Base-by-base conservation (phyloP, 73 alveolate species). In the Breviolum minutum region DNA sequence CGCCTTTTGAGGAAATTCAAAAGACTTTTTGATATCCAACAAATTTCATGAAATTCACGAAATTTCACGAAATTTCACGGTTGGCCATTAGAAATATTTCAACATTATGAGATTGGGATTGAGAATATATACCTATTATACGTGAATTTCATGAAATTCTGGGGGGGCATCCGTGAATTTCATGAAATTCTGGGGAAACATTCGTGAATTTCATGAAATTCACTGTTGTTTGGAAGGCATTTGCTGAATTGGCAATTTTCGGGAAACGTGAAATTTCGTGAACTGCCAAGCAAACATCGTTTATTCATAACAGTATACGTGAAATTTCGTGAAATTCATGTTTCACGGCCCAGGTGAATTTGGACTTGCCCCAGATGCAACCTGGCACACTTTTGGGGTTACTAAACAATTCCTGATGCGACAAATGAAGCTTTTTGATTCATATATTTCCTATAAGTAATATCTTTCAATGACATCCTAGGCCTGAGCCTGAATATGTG, bases 241-340 rank as follows among this genome's bases (percentile, higher is more conserved):
- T 40, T 40, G 54, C 54, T 40, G 54, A 40, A 40, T 40, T 40
- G 3, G 5, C 3, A 40, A 40, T 40, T 40, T 40, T 40, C 4
- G 32, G 29, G 81, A 73, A 73, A 22, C 82, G 82, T 73, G 82
- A 73, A 73, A 73, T 73, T 73, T 73, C 82, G 82, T 73, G 82
- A 71, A 12, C 26, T 71, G 8, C 81, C 2, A n/a, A 60, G 8
- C 26, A 7, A 20, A 20, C 5, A 71, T 71, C 81, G 81, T 71
- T 71, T 20, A 5, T 71, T 2, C 26, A 17, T 71, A 30, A 8
- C 81, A 17, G 40, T 71, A 8, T 20, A 71, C 81, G 81, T 71
- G 81, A 71, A 71, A 12, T 71, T 71, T 71, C 81, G 81, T 71
- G 81, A 71, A 71, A 16, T 71, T 71, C 81, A 71, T 30, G 10